These are phyloP conservation scores for Alternaria alternata DNA, from an alignment of 2,329 filamentous ascomycete species.

Conservation along the genomic window DNA sequence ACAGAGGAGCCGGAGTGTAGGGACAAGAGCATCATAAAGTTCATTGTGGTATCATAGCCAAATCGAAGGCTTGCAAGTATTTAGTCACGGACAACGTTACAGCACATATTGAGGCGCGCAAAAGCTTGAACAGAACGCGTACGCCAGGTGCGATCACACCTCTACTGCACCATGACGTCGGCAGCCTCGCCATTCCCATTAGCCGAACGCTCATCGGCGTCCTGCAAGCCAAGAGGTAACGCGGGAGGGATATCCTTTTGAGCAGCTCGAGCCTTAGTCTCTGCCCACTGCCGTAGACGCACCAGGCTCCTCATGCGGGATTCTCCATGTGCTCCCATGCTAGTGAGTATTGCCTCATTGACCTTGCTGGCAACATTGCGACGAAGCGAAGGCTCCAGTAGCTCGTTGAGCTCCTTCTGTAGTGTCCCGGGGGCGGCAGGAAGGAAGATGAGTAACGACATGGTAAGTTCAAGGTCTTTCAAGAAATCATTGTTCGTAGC, in stretches of 20 bases:
- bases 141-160: neutral
- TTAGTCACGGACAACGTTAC: neutral
- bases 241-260: slow-evolving; percentile 53
- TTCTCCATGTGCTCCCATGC: slow-evolving; percentile 76
- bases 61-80: neutral
- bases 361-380: slow-evolving; percentile 85
- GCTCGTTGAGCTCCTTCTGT: slow-evolving; percentile 74
- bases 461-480: slow-evolving; percentile 87
- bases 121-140: neutral
- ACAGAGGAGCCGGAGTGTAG: neutral
- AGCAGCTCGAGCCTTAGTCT: slow-evolving; percentile 64
- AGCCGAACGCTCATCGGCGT: slow-evolving; percentile 33
- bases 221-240: slow-evolving; percentile 55
- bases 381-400: slow-evolving; percentile 82
- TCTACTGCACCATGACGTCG: slow-evolving; percentile 47
- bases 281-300: slow-evolving; percentile 84
- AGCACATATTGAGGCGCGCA: neutral
- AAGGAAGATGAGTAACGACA: slow-evolving; percentile 89
- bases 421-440: slow-evolving; percentile 69
- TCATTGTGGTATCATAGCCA: neutral
- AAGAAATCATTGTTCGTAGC: slow-evolving; percentile 83
- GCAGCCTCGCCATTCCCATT: slow-evolving; percentile 44
- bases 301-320: slow-evolving; percentile 84
- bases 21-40: neutral
- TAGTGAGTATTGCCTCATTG: slow-evolving; percentile 84